Evolutionary conservation across 2,329 filamentous ascomycete genomes (phyloP).

Genomic region (Fusarium circinatum): DNA sequence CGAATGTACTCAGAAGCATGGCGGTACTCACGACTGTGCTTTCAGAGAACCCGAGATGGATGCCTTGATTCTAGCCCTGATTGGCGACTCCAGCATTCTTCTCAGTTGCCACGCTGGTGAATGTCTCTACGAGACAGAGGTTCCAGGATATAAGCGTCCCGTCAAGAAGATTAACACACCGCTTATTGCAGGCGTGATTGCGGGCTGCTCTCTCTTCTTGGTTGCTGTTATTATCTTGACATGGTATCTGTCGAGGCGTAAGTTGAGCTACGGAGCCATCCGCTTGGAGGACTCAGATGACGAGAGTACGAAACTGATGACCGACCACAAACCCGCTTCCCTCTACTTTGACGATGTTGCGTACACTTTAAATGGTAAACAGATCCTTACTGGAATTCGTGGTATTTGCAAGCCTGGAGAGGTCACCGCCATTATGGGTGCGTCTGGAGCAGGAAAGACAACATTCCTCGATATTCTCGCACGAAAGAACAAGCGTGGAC

Average conservation of each 20-base stretch:
- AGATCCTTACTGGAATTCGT: conserved; percentile 82
- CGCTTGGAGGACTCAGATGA: conserved; percentile 90
- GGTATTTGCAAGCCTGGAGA: conserved; percentile 95
- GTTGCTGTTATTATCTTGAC: conserved; percentile 84
- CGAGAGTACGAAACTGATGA: conserved; percentile 85
- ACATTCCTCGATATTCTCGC: conserved; percentile 96
- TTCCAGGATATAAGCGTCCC: conserved; percentile 88
- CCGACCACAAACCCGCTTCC: conserved; percentile 89
- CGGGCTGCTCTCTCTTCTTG: conserved; percentile 84
- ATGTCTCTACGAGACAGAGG: conserved; percentile 91
- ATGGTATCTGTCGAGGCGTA: conserved; percentile 88
- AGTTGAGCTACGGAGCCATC: conserved; percentile 76
- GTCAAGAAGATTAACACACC: conserved; percentile 97
- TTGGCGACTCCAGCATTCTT: conserved; percentile 90
- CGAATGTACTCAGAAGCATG: conserved; percentile 74
- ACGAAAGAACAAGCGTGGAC: conserved; percentile 93
- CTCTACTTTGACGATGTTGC: conserved; percentile 89
- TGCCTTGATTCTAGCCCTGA: conserved; percentile 84
- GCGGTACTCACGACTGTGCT: conserved; percentile 72
- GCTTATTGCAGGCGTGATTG: conserved; percentile 93
- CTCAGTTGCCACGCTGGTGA: conserved; percentile 87
- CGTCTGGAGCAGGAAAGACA: conserved; percentile 96
- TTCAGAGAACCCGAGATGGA: conserved; percentile 96
- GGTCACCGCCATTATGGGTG: conserved; percentile 96
- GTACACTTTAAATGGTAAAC: conserved; percentile 87